Percentiles rank a stretch among this genome's conserved stretches.
Evolutionary conservation across 345 rosid genomes (phyloP).

Genomic region (Reutealis trisperma): DNA sequence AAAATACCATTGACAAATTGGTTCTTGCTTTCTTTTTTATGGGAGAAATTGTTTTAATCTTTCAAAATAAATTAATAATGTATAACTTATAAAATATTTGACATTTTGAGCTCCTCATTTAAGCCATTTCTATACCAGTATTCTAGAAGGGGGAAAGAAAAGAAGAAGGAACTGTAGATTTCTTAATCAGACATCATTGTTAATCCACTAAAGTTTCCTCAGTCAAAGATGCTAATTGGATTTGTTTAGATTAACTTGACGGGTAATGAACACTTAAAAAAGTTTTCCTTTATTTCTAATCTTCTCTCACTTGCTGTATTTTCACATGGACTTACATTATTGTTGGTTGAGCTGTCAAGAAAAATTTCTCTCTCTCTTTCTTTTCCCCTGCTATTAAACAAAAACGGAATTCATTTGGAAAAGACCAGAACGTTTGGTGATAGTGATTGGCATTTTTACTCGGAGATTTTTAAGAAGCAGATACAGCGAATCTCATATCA

Average conservation of each 20-base stretch:
- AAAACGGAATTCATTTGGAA: too few species aligned
- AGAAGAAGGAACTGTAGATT: not conserved
- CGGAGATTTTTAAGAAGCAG: not conserved
- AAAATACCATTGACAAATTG: not conserved
- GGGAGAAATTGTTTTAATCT: not conserved
- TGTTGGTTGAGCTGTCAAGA: conserved; percentile 23
- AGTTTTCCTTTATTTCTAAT: not conserved
- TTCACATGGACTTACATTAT: not conserved
- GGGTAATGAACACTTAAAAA: not conserved
- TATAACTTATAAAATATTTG: not conserved
- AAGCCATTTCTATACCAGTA: too few species aligned
- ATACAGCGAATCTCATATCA: not conserved
- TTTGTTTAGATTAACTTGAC: not conserved
- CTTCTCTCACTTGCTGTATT: not conserved
- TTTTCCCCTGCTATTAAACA: not conserved
- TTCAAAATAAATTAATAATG: not conserved
- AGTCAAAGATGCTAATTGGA: conserved; percentile 12
- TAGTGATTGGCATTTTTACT: not conserved
- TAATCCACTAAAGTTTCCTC: not conserved
- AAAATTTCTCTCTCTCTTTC: not conserved
- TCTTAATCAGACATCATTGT: not conserved
- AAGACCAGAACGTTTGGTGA: not conserved
- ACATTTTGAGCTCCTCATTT: too few species aligned
- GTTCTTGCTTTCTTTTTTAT: not conserved
- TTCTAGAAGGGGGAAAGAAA: not conserved